Evolutionary conservation across 805 yeast species (phyloP).

Genomic region (Starmerella apis): DNA sequence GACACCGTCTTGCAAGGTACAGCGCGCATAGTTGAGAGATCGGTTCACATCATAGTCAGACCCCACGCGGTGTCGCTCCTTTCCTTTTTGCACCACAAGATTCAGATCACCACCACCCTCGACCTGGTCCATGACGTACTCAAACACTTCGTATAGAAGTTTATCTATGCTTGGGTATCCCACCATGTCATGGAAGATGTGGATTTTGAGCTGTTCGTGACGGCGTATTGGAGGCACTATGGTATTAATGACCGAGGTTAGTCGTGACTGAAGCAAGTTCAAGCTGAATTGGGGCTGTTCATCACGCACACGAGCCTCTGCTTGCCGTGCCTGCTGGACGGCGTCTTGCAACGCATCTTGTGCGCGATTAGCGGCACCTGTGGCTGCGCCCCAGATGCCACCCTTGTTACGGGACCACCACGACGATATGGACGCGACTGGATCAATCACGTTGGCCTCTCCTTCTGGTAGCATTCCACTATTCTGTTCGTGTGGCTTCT

Average conservation of each 20-base stretch:
- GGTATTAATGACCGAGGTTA: conserved; percentile 34
- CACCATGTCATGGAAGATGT: conserved; percentile 39
- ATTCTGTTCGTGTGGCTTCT: background rate
- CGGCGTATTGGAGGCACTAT: conserved; percentile 38
- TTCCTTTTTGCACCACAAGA: conserved; percentile 42
- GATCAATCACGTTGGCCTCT: conserved; percentile 23
- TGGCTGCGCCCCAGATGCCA: conserved; percentile 36
- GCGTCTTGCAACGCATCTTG: conserved; percentile 26
- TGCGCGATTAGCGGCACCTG: conserved; percentile 25
- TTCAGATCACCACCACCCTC: conserved; percentile 55
- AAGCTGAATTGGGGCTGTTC: conserved; percentile 25
- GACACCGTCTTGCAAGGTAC: conserved; percentile 73
- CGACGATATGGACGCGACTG: conserved; percentile 29
- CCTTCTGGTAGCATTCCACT: background rate
- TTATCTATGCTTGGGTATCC: conserved; percentile 41
- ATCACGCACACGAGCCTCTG: conserved; percentile 35
- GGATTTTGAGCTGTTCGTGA: conserved; percentile 37
- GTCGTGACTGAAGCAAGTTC: conserved; percentile 28
- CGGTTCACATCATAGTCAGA: conserved; percentile 32
- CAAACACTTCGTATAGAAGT: conserved; percentile 42
- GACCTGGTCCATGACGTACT: conserved; percentile 54
- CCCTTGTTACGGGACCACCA: conserved; percentile 34
- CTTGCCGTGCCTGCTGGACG: conserved; percentile 31
- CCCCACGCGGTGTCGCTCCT: conserved; percentile 33
- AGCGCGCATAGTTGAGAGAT: conserved; percentile 60